Conservation (phyloP, 257 asterid species). For the Petunia axillaris region DNA sequence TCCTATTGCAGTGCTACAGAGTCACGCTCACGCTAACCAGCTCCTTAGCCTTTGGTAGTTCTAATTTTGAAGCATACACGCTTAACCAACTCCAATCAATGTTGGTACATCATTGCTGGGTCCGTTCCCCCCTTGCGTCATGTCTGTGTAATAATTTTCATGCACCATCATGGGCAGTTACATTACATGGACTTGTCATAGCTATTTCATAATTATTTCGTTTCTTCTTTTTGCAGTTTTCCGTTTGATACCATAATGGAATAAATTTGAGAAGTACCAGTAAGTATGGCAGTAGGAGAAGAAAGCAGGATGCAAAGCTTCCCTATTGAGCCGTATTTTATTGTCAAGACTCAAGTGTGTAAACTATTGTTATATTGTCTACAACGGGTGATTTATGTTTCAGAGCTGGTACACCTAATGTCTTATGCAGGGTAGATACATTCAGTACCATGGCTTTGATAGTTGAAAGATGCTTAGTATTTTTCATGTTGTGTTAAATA, state of each 20-base stretch:
- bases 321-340: too few relatives aligned
- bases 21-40: background rate
- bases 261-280: constrained; percentile 19
- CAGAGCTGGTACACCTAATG: too few relatives aligned
- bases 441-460: constrained; percentile 12
- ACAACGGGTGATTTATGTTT: too few relatives aligned
- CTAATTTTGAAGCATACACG: background rate
- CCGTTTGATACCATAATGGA: constrained; percentile 11
- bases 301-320: constrained; percentile 19
- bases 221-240: constrained; percentile 1
- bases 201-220: background rate
- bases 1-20: background rate
- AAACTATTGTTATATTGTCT: too few relatives aligned
- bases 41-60: background rate
- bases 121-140: background rate
- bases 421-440: background rate
- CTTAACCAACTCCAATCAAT: background rate
- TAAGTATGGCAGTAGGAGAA: background rate
- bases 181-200: background rate
- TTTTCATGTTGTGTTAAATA: background rate
- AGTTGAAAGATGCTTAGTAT: constrained; percentile 8
- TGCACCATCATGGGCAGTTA: background rate
- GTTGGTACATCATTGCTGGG: background rate
- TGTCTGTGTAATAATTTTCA: background rate
- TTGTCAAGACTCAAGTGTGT: too few relatives aligned